Evolutionary conservation across 2,329 filamentous ascomycete genomes (phyloP).

Genomic region (Chalara sp.): DNA sequence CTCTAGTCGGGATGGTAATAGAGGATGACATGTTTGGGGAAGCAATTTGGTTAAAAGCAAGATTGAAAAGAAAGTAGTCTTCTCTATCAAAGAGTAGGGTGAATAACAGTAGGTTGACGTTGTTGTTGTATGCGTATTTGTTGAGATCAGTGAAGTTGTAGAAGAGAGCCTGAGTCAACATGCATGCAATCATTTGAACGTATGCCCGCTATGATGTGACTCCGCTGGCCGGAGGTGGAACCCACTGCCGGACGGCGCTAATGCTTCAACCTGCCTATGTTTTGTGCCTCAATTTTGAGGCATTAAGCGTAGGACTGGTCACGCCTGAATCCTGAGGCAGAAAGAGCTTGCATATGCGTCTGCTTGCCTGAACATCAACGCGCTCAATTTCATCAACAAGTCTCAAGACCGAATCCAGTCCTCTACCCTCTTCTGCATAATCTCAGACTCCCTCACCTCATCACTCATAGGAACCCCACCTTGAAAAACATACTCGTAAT

Average conservation of each 20-base stretch:
- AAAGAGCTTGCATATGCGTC: no score
- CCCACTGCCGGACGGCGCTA: background rate
- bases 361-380: no score
- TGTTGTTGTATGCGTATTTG: conserved; percentile 4
- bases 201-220: background rate
- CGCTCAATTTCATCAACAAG: background rate
- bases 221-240: background rate
- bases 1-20: conserved; percentile 57
- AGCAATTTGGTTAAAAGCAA: conserved; percentile 1
- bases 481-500: conserved; percentile 40
- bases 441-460: background rate
- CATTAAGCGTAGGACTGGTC: no score
- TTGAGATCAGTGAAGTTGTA: background rate
- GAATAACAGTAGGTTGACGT: background rate
- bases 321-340: no score
- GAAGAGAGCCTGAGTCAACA: conserved; percentile 2
- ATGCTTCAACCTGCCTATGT: background rate
- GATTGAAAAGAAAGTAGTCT: conserved; percentile 3
- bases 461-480: background rate
- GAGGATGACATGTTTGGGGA: conserved; percentile 50
- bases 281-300: no score
- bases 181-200: background rate
- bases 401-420: background rate
- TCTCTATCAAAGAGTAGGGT: conserved; percentile 2
- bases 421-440: background rate